These are phyloP conservation scores for Deinandra increscens DNA, from an alignment of 129 eudicot species.

Conservation along the genomic window DNA sequence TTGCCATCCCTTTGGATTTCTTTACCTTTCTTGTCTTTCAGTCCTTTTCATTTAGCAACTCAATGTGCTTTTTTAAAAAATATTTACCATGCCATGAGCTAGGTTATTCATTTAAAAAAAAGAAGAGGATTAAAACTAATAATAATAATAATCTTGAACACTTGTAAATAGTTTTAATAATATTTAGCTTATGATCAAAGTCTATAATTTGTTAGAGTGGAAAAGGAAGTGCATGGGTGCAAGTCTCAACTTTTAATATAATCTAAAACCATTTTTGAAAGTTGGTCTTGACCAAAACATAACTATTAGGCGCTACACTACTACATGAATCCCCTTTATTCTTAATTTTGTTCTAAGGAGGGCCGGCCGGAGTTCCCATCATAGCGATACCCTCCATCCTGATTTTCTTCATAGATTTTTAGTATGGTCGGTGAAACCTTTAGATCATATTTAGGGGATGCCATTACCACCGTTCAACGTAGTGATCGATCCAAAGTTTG, in stretches of 20 bases:
- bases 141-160: background rate
- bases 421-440: no score
- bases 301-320: no score
- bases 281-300: constrained; percentile 25
- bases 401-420: no score
- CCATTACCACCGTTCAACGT: no score
- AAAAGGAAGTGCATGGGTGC: constrained; percentile 7
- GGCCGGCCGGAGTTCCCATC: no score
- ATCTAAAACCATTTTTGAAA: constrained; percentile 26
- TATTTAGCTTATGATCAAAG: background rate
- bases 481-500: no score
- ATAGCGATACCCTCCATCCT: no score
- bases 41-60: background rate
- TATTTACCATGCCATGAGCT: background rate
- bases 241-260: constrained; percentile 23
- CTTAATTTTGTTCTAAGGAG: no score
- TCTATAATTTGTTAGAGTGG: constrained; percentile 1
- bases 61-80: background rate
- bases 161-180: background rate
- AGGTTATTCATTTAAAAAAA: background rate
- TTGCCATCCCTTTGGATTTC: constrained; percentile 22
- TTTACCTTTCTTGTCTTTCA: constrained; percentile 3
- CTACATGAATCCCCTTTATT: no score
- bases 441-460: no score
- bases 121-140: background rate